A percentile compares a stretch with the other conserved stretches of the same genome.
Evolutionary conservation across 306 rosid genomes (phyloP).

Genomic region (Leucaena leucocephala): DNA sequence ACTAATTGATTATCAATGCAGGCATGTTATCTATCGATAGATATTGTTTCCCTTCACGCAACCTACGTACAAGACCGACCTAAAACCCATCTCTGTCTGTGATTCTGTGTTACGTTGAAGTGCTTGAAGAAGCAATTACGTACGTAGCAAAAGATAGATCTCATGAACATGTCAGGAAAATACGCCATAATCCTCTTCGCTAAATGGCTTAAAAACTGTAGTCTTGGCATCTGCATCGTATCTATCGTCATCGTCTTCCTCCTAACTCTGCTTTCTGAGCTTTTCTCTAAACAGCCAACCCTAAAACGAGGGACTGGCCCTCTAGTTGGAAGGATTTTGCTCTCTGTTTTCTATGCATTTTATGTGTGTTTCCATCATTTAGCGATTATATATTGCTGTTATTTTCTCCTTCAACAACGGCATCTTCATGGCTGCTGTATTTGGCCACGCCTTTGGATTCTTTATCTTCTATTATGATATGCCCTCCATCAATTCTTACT

Average conservation of each 20-base stretch:
- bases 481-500: no score
- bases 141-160: background rate
- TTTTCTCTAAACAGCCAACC: conserved; percentile 43
- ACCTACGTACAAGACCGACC: background rate
- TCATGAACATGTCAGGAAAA: conserved; percentile 47
- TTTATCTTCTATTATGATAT: conserved; percentile 35
- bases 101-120: no score
- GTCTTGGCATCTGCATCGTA: conserved; percentile 55
- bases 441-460: conserved; percentile 67
- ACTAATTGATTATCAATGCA: no score
- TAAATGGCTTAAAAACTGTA: conserved; percentile 56
- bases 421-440: conserved; percentile 65
- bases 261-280: conserved; percentile 49
- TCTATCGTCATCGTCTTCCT: conserved; percentile 58
- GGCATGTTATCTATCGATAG: no score
- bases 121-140: no score
- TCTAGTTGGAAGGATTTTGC: conserved; percentile 19
- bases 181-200: conserved; percentile 56
- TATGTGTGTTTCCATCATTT: conserved; percentile 54
- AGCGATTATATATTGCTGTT: conserved; percentile 68
- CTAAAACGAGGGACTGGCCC: conserved; percentile 35
- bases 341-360: conserved; percentile 36
- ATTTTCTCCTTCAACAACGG: conserved; percentile 69
- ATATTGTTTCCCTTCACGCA: no score
- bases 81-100: background rate